These are phyloP conservation scores for Irpex lacteus DNA, from an alignment of 1,284 basidiomycete species.

Conservation along the genomic window DNA sequence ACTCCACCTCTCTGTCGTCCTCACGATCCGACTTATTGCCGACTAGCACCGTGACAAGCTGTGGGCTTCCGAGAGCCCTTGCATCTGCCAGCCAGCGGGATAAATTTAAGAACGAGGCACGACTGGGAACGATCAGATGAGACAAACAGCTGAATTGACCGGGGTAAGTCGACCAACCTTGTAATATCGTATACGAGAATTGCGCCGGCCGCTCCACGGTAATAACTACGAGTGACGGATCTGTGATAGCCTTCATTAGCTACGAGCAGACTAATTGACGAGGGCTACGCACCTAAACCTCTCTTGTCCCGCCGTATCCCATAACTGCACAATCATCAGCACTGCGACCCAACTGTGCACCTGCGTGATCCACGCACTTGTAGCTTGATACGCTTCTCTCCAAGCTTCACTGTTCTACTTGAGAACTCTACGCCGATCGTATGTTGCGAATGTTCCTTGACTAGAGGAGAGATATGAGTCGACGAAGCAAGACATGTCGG, in stretches of 20 bases:
- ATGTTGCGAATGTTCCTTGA: constrained; percentile 95
- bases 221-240: constrained; percentile 97
- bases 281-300: constrained; percentile 67
- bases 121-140: constrained; percentile 40
- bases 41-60: constrained; percentile 88
- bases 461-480: constrained; percentile 38
- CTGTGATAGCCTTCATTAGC: constrained; percentile 35
- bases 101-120: constrained; percentile 79
- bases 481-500: not conserved
- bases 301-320: constrained; percentile 98
- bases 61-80: constrained; percentile 82
- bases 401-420: constrained; percentile 83
- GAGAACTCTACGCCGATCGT: constrained; percentile 98
- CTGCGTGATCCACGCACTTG: constrained; percentile 55
- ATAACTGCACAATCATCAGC: constrained; percentile 55
- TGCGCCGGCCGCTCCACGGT: constrained; percentile 92
- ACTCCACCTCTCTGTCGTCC: constrained; percentile 93
- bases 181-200: constrained; percentile 97
- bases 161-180: constrained; percentile 46
- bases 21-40: constrained; percentile 96
- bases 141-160: constrained; percentile 6
- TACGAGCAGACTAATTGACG: constrained; percentile 10
- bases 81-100: constrained; percentile 91
- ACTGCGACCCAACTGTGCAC: not conserved
- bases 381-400: constrained; percentile 91